Conservation (phyloP, 2,329 filamentous ascomycete species). For the Apiospora koreana region DNA sequence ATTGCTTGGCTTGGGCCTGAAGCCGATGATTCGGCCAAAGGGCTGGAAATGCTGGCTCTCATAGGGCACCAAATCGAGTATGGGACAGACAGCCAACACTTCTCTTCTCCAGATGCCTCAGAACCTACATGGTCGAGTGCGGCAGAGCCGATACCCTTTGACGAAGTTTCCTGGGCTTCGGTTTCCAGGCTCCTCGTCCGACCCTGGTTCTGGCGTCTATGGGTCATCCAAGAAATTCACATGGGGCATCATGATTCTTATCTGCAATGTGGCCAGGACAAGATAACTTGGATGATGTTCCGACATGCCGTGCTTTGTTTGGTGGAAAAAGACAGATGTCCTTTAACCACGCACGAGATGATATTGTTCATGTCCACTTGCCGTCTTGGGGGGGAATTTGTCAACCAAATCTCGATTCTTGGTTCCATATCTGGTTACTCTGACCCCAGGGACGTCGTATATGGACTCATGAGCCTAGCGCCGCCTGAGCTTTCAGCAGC, state of each 20-base stretch:
- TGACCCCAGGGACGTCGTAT: not conserved
- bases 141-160: not conserved
- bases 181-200: not conserved
- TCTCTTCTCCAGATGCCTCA: not conserved
- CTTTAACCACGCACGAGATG: too few species aligned
- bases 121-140: not conserved
- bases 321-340: not conserved
- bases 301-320: not conserved
- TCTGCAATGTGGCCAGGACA: not conserved
- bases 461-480: not conserved
- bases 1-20: not conserved
- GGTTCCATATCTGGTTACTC: not conserved
- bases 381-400: not conserved
- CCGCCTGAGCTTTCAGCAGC: not conserved
- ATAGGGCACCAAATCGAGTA: not conserved
- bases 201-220: not conserved
- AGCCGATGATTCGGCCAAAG: not conserved
- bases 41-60: not conserved
- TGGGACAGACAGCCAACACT: not conserved
- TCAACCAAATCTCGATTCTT: accelerated
- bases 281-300: not conserved
- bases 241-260: not conserved
- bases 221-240: not conserved
- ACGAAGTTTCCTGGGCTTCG: not conserved
- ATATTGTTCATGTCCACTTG: too few species aligned